Percentiles rank a stretch among this genome's conserved stretches.
Evolutionary conservation across 1,284 basidiomycete species (phyloP).

Genomic region (Fomitopsis betulina): DNA sequence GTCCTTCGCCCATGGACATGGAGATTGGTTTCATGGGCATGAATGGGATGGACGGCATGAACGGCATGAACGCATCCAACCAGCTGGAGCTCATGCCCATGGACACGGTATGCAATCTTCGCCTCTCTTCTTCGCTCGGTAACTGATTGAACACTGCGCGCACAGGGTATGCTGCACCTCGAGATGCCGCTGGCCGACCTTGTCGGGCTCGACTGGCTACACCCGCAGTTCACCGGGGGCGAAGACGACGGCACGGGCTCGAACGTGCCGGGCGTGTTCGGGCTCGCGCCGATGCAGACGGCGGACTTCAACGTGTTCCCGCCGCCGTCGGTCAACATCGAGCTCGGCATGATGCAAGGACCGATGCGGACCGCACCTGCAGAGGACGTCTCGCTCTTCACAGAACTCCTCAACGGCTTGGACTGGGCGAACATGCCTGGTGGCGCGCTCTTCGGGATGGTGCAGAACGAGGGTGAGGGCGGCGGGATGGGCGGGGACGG

Average conservation of each 20-base stretch:
- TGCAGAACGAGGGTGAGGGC: not conserved
- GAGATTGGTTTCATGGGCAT: not conserved
- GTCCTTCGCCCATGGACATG: not conserved
- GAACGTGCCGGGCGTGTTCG: not conserved
- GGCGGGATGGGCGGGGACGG: not conserved
- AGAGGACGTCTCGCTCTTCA: slow-evolving; percentile 1
- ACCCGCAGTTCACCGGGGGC: not conserved
- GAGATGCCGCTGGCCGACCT: not conserved
- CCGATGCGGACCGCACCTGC: not conserved
- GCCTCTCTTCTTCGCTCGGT: not conserved
- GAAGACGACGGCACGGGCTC: not conserved
- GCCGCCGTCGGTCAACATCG: not conserved
- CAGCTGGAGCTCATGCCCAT: not conserved
- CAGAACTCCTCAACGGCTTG: slow-evolving; percentile 8
- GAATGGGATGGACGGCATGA: too few species aligned
- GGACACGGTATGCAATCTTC: not conserved
- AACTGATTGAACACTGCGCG: not conserved
- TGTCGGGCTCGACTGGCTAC: not conserved
- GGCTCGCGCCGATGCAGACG: not conserved
- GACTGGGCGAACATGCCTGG: slow-evolving; percentile 6
- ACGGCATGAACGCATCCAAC: not conserved
- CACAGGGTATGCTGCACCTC: not conserved
- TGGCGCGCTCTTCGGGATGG: not conserved
- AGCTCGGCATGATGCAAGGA: not conserved
- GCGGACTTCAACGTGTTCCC: slow-evolving; percentile 1